Percentiles rank a stretch among this genome's conserved stretches.
Conservation (phyloP, 2,329 filamentous ascomycete genomes). For the Teratosphaeria pseudoeucalypti region DNA sequence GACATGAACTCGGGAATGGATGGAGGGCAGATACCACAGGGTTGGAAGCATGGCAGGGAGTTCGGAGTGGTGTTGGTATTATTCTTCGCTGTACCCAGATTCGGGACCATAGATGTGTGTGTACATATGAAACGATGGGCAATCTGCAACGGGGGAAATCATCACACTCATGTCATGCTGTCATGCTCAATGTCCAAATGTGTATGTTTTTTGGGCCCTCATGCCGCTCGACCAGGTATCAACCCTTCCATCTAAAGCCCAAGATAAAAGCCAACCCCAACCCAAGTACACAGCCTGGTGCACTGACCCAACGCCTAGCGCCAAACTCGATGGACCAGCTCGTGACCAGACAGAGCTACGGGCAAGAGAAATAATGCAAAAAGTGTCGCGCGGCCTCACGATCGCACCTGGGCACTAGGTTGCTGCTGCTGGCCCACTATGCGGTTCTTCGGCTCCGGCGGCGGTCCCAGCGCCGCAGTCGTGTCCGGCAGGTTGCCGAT, state of each 20-base stretch:
- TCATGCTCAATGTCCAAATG: background rate
- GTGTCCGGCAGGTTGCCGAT: slow-evolving; percentile 43
- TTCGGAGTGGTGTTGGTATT: background rate
- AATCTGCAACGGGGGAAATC: background rate
- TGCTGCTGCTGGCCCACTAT: slow-evolving; percentile 4
- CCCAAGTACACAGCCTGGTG: background rate
- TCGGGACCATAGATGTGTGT: background rate
- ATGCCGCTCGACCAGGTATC: background rate
- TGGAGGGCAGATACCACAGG: background rate
- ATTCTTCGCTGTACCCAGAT: background rate
- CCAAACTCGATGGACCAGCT: background rate
- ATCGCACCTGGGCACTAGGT: slow-evolving; percentile 6
- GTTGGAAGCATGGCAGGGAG: background rate
- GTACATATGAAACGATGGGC: background rate
- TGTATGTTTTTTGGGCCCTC: background rate
- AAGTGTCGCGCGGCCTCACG: background rate
- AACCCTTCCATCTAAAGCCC: background rate
- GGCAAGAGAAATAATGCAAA: background rate
- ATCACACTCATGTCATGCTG: background rate
- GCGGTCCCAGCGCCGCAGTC: slow-evolving; percentile 14
- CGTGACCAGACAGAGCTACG: background rate
- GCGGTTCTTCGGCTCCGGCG: slow-evolving; percentile 1
- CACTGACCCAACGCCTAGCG: background rate
- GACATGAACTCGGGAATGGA: background rate
- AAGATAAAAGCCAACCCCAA: background rate